Percentiles rank a stretch among this genome's conserved stretches.
phyloP scores from a whole-genome alignment of 495 filamentous ascomycete genomes.

The Penicillium malachiteum region DNA sequence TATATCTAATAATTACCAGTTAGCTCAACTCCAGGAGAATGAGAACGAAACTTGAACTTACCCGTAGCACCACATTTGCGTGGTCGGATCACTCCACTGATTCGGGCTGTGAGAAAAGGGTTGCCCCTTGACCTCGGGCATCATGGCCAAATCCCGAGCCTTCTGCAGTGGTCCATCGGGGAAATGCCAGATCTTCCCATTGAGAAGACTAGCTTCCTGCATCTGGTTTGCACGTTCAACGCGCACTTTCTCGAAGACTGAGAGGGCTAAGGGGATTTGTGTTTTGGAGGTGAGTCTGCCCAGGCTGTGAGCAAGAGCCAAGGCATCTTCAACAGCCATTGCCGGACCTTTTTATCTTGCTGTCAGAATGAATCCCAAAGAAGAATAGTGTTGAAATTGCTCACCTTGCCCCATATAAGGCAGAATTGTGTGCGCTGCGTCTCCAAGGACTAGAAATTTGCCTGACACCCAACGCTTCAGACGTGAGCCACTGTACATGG shows the following conservation, averaged over 20 bases:
- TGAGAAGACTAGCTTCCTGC: slow-evolving; percentile 36
- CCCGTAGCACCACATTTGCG: slow-evolving; percentile 44
- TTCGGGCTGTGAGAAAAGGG: slow-evolving; percentile 39
- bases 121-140: slow-evolving; percentile 18
- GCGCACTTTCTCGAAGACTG: slow-evolving; percentile 30
- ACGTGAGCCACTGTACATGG: slow-evolving; percentile 28
- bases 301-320: slow-evolving; percentile 29
- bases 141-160: slow-evolving; percentile 44
- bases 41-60: background rate
- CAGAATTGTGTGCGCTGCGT: slow-evolving; percentile 54
- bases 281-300: slow-evolving; percentile 7
- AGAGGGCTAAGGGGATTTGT: slow-evolving; percentile 14
- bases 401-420: slow-evolving; percentile 49
- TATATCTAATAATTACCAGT: slow-evolving; percentile 25
- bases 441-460: slow-evolving; percentile 42
- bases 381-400: slow-evolving; percentile 25
- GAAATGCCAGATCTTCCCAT: slow-evolving; percentile 45
- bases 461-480: slow-evolving; percentile 33
- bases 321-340: slow-evolving; percentile 44
- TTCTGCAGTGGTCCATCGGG: slow-evolving; percentile 42
- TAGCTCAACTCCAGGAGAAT: background rate
- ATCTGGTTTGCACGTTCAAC: slow-evolving; percentile 27
- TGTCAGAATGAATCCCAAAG: slow-evolving; percentile 16
- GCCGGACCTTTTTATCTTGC: slow-evolving; percentile 30
- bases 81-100: slow-evolving; percentile 48